Conservation (phyloP, 768 basidiomycete species). For the Russula lepida region DNA sequence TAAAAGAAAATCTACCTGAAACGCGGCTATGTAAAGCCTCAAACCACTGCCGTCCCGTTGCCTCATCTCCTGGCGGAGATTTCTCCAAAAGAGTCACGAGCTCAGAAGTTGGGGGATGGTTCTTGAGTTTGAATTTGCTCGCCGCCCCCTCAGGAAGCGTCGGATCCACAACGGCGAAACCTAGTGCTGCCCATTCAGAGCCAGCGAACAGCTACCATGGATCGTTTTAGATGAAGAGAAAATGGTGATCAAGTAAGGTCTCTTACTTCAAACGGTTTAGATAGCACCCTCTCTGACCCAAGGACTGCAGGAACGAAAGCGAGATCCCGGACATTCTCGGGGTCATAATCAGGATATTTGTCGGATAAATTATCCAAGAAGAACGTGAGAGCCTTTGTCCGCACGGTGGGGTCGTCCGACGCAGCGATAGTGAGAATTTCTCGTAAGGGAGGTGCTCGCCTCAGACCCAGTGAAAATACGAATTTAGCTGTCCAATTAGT, state of each 20-base stretch:
- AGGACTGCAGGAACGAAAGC: constrained; percentile 74
- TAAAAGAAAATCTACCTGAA: constrained; percentile 37
- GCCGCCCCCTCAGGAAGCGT: constrained; percentile 42
- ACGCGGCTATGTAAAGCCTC: constrained; percentile 55
- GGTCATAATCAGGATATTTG: constrained; percentile 53
- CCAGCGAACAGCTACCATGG: constrained; percentile 61
- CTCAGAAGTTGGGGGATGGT: constrained; percentile 56
- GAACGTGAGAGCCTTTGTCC: constrained; percentile 67
- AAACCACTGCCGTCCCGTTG: constrained; percentile 59
- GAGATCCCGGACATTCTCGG: constrained; percentile 45
- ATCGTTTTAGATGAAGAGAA: not conserved
- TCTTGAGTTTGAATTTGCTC: constrained; percentile 56
- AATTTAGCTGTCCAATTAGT: constrained; percentile 54
- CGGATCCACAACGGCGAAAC: constrained; percentile 62
- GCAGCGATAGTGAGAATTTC: constrained; percentile 64
- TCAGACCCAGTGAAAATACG: constrained; percentile 62
- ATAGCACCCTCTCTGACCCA: constrained; percentile 44
- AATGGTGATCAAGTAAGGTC: not conserved
- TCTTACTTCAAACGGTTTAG: constrained; percentile 56
- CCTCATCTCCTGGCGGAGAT: constrained; percentile 47
- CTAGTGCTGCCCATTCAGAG: constrained; percentile 60
- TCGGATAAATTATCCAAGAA: constrained; percentile 63
- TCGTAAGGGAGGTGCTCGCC: constrained; percentile 57
- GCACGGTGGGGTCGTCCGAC: constrained; percentile 40
- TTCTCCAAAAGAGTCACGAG: constrained; percentile 52